These are phyloP conservation scores for Pseudogymnoascus verrucosus DNA, from an alignment of 2,329 filamentous ascomycete species.

Conservation along the genomic window DNA sequence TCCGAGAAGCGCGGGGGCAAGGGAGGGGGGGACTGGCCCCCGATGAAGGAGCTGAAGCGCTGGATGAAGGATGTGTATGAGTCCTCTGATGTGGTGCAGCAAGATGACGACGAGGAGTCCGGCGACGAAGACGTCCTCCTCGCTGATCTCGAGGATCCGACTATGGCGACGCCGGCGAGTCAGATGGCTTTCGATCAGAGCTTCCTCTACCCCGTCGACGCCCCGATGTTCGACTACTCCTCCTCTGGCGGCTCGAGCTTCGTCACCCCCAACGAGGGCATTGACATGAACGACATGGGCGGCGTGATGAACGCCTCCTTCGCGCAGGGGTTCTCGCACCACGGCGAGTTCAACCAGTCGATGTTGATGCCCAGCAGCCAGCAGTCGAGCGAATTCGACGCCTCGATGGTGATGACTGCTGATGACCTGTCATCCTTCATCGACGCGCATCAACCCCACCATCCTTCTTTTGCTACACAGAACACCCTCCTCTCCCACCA, in stretches of 20 bases:
- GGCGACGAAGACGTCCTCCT: slow-evolving; percentile 28
- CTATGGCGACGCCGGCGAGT: background rate
- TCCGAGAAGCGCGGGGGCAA: slow-evolving; percentile 44
- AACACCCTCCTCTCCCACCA: background rate
- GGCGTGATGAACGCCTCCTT: background rate
- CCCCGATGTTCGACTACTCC: background rate
- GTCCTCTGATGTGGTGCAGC: slow-evolving; percentile 17
- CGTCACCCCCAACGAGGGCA: background rate
- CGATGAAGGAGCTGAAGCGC: slow-evolving; percentile 55
- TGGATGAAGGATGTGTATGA: slow-evolving; percentile 50
- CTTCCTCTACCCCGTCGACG: background rate
- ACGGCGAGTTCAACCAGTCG: background rate
- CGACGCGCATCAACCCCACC: background rate
- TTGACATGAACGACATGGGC: background rate
- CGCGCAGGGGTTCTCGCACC: background rate
- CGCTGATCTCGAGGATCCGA: slow-evolving; percentile 10
- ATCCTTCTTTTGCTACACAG: background rate
- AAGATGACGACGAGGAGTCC: slow-evolving; percentile 29
- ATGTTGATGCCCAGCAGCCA: background rate
- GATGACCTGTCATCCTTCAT: background rate
- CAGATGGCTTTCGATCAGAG: background rate
- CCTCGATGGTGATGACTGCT: background rate
- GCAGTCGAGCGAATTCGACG: background rate
- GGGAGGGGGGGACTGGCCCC: slow-evolving; percentile 47
- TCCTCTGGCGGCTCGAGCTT: background rate